Percentiles rank a stretch among this genome's conserved stretches.
Conservation (phyloP, 192 early-diverging fungal genomes). For the Mortierella alpina region DNA sequence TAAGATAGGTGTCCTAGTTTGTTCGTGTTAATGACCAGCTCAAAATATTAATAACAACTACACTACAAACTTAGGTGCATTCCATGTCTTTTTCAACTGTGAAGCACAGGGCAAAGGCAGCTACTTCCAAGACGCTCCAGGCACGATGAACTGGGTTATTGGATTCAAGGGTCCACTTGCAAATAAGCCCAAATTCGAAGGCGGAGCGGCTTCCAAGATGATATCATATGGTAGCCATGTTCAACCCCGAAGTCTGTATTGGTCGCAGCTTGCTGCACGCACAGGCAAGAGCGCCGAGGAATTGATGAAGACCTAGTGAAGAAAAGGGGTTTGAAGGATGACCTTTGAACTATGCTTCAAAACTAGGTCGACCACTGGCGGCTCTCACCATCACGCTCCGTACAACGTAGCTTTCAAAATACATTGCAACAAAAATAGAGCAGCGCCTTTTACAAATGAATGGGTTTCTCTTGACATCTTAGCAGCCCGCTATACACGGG, state of each 20-base stretch:
- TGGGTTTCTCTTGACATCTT: too few relatives aligned
- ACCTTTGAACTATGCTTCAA: too few relatives aligned
- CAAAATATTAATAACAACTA: too few relatives aligned
- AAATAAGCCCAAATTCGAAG: conserved; percentile 8
- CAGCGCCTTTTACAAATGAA: too few relatives aligned
- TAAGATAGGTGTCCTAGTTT: background rate
- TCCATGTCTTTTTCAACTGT: conserved; percentile 51
- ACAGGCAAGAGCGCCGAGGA: conserved; percentile 4
- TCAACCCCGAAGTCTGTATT: conserved; percentile 41
- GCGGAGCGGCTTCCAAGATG: background rate
- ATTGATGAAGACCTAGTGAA: conserved; percentile 25
- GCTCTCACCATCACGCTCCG: too few relatives aligned
- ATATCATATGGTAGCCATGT: background rate
- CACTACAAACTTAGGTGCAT: conserved; percentile 11
- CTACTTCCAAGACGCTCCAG: conserved; percentile 49
- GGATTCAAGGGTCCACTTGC: conserved; percentile 25
- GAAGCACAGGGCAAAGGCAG: conserved; percentile 11
- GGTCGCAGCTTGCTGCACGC: conserved; percentile 33
- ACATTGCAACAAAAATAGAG: too few relatives aligned
- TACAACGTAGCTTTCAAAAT: too few relatives aligned
- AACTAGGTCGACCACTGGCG: too few relatives aligned
- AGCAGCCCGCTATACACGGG: too few relatives aligned
- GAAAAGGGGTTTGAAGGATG: background rate
- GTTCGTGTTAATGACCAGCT: too few relatives aligned
- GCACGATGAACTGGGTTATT: conserved; percentile 30